A percentile compares a stretch with the other conserved stretches of the same genome.
Evolutionary conservation across 1,284 basidiomycete species (phyloP).

Genomic region (Fomitopsis palustris): DNA sequence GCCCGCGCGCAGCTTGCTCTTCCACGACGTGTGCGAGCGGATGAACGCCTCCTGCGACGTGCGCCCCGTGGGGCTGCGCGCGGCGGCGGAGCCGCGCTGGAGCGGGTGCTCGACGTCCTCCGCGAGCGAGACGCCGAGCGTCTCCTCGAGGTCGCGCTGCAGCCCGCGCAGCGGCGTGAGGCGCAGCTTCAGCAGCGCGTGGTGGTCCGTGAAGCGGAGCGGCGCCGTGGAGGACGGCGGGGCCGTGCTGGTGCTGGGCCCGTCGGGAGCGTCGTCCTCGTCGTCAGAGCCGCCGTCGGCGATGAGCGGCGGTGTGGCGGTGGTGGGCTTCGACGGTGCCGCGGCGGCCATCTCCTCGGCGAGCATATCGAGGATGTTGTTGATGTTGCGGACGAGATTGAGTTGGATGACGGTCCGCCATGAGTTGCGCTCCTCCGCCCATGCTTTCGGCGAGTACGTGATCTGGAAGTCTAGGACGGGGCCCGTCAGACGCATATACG

Average conservation of each 20-base stretch:
- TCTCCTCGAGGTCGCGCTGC: slow-evolving; percentile 55
- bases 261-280: slow-evolving; percentile 23
- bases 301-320: slow-evolving; percentile 6
- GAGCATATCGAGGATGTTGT: slow-evolving; percentile 53
- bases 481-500: background rate
- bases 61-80: slow-evolving; percentile 16
- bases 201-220: slow-evolving; percentile 56
- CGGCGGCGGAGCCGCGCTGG: slow-evolving; percentile 17
- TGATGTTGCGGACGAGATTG: slow-evolving; percentile 69
- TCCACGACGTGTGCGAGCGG: slow-evolving; percentile 61
- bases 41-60: slow-evolving; percentile 47
- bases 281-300: slow-evolving; percentile 28
- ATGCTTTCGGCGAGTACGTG: slow-evolving; percentile 60
- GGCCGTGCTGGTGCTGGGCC: background rate
- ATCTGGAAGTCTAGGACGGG: slow-evolving; percentile 60
- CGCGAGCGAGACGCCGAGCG: slow-evolving; percentile 52
- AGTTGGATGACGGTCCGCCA: slow-evolving; percentile 77
- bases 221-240: slow-evolving; percentile 24
- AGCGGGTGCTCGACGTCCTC: slow-evolving; percentile 32
- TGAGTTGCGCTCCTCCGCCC: slow-evolving; percentile 62
- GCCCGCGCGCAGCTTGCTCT: slow-evolving; percentile 32
- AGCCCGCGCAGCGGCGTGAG: slow-evolving; percentile 55
- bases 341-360: slow-evolving; percentile 47
- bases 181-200: slow-evolving; percentile 52
- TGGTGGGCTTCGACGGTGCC: background rate